Evolutionary conservation across 2,329 filamentous ascomycete genomes (phyloP).

Genomic region (Colletotrichum sp.): DNA sequence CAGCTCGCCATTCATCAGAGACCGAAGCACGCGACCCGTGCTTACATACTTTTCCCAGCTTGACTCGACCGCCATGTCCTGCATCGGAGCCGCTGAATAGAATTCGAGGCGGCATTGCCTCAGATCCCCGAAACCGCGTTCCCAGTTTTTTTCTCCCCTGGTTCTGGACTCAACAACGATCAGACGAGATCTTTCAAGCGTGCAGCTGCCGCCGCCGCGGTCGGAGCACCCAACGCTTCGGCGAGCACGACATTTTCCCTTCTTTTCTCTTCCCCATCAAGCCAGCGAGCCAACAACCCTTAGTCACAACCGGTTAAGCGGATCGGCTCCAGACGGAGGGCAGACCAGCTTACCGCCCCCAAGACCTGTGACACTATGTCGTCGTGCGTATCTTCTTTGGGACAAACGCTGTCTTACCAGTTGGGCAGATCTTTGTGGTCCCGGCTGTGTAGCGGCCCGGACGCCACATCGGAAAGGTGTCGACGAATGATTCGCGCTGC

Average conservation of each 20-base stretch:
- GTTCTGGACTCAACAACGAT: not conserved
- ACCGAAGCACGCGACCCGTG: not conserved
- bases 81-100: not conserved
- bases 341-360: not conserved
- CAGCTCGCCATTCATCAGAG: not conserved
- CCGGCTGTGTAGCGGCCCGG: not conserved
- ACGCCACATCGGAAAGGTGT: not conserved
- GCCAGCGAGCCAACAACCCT: not conserved
- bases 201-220: not conserved
- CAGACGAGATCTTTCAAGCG: not conserved
- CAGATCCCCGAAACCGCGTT: not conserved
- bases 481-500: not conserved
- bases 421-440: not conserved
- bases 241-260: not conserved
- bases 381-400: not conserved
- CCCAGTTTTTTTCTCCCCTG: not conserved
- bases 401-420: not conserved
- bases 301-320: not conserved
- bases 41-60: not conserved
- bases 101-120: not conserved
- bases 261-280: not conserved
- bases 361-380: not conserved
- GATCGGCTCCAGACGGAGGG: not conserved
- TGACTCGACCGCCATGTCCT: not conserved
- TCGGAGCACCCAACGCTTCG: not conserved